phyloP scores from a whole-genome alignment of 164 flowering plant species.

The Stephania japonica region DNA sequence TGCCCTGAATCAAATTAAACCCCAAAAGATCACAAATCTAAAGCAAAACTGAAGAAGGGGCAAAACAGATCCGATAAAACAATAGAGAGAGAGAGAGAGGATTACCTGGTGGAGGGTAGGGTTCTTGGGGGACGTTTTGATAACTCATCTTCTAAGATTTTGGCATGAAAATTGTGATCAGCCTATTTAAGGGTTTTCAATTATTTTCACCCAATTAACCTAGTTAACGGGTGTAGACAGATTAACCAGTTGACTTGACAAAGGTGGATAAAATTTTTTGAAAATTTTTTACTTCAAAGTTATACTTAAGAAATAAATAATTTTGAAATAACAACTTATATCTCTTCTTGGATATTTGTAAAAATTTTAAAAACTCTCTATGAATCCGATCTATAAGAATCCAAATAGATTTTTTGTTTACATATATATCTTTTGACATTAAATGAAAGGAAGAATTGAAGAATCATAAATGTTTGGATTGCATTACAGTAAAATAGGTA shows the following conservation, averaged over 20 bases:
- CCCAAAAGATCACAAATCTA: background rate
- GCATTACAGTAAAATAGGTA: no score
- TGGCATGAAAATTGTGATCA: background rate
- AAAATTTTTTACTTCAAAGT: no score
- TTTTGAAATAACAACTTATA: no score
- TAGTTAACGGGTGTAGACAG: background rate
- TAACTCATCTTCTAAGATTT: constrained; percentile 13
- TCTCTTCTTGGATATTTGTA: no score
- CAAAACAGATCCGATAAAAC: constrained; percentile 1
- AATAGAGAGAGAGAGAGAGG: background rate
- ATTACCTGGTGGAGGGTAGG: constrained; percentile 22
- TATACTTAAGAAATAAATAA: no score
- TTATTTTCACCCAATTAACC: background rate
- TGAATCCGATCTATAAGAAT: no score
- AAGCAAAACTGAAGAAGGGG: background rate
- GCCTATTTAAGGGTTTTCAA: background rate
- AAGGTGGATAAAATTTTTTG: no score
- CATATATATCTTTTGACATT: no score
- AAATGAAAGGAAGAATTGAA: no score
- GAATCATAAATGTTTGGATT: no score
- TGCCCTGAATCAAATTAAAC: constrained; percentile 13
- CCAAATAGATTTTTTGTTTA: no score
- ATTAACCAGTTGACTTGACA: background rate
- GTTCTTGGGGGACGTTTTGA: constrained; percentile 8
- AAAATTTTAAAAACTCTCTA: no score